Base-by-base conservation (phyloP, 108 stramenopile genomes). In the Fragilariopsis cylindrus region DNA sequence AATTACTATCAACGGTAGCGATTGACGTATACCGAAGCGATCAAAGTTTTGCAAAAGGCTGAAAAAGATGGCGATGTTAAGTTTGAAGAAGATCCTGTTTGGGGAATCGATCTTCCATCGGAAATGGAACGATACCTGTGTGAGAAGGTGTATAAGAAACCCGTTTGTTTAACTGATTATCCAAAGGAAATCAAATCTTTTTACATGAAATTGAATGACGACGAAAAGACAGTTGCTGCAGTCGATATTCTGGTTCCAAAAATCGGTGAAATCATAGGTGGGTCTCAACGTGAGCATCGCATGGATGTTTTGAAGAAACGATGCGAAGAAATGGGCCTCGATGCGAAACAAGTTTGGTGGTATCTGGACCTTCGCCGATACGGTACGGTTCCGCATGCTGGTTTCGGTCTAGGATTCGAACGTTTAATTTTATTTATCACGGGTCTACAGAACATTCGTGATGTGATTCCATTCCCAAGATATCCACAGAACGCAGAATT, bases 341-440 rank as follows among this genome's bases (percentile, higher is more conserved):
- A 84, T 11, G 84, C 91, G 50, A 78, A 95, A 53, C 86, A 88
- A 74, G 67, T 68, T 15, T 68, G 67, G 67, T 98, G 97, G 97
- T 98, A 95, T 76, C 70, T 90, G 64, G 96, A 98, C 74, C 85
- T 98, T 72, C 81, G 97, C 48, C 87, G 92, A 77, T 92, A 83
- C 84, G 97, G 97, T 45, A 86, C 92, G 18, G 88, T 88, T 13
- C 95, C 96, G 63, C 97, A 98, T 85, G 95, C 94, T 13, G 97
- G 97, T 62, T 98, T 96, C 85, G 97, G 97, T 46, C 90, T 98
- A 66, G 97, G 97, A 78, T 98, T 98, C 72, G 97, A 98, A 78
- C 88, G 97, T 21, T 82, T 98, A 48, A 86, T 95, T 65, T 92
- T 96, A 90, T 88, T 90, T 70, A 82, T 92, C 52, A 89, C 88